Percentiles rank a stretch among this genome's conserved stretches.
Conservation (phyloP, 805 yeast species). For the Hanseniaspora hatyaiensis region DNA sequence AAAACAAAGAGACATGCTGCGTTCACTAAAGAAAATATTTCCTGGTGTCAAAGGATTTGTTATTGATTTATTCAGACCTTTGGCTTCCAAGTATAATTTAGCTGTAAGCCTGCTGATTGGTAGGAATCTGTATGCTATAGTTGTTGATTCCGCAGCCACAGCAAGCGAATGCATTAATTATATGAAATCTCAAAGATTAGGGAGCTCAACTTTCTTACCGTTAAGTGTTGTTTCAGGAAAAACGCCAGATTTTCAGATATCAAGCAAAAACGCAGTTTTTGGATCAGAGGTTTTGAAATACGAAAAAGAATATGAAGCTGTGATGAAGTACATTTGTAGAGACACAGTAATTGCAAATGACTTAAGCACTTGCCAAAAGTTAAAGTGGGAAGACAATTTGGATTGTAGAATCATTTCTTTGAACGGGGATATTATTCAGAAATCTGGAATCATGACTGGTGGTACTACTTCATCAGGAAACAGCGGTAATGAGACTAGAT, state of each 20-base stretch:
- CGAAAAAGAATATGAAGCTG: constrained; percentile 58
- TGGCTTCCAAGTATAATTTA: constrained; percentile 54
- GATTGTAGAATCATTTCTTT: constrained; percentile 63
- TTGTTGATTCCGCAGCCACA: constrained; percentile 60
- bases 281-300: constrained; percentile 60
- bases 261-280: constrained; percentile 30
- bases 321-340: constrained; percentile 69
- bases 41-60: constrained; percentile 81
- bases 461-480: constrained; percentile 45
- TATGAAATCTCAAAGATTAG: constrained; percentile 73
- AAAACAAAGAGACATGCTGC: constrained; percentile 59
- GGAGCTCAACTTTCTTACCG: constrained; percentile 80
- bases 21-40: constrained; percentile 55
- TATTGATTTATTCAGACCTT: constrained; percentile 67
- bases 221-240: constrained; percentile 56
- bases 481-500: constrained; percentile 33
- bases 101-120: constrained; percentile 76
- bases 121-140: constrained; percentile 62
- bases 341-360: constrained; percentile 67
- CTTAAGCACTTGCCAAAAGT: constrained; percentile 51
- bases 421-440: constrained; percentile 75
- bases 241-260: constrained; percentile 42
- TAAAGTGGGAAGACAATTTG: constrained; percentile 55
- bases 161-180: constrained; percentile 70
- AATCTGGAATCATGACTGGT: constrained; percentile 87